A percentile compares a stretch with the other conserved stretches of the same genome.
Conservation (phyloP, 2,329 filamentous ascomycete genomes). For the Fusarium palustre region DNA sequence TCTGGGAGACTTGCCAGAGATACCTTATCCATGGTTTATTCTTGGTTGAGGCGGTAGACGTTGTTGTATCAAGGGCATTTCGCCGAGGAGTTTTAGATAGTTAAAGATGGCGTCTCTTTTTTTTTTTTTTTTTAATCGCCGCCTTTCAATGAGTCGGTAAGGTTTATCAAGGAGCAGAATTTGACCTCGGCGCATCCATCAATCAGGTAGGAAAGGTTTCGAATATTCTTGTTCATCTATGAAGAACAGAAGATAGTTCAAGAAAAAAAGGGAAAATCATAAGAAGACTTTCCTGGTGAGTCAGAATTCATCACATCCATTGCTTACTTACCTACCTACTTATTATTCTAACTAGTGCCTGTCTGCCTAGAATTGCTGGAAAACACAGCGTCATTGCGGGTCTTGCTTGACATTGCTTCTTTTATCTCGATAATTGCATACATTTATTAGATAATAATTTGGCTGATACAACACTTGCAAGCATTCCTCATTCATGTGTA, state of each 20-base stretch:
- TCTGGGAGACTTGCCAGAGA: constrained; percentile 60
- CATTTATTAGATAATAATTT: neutral
- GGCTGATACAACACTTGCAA: neutral
- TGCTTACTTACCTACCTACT: neutral
- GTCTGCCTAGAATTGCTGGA: neutral
- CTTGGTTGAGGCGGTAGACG: constrained; percentile 7
- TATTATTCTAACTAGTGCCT: neutral
- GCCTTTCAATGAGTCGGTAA: neutral
- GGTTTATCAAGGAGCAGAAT: neutral
- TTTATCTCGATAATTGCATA: constrained; percentile 13
- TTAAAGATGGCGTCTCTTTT: constrained; percentile 9
- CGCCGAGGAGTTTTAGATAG: neutral
- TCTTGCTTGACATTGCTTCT: constrained; percentile 2
- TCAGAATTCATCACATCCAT: constrained; percentile 3
- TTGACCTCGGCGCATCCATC: neutral
- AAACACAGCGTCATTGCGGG: constrained; percentile 24
- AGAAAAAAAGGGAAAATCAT: neutral
- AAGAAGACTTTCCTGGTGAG: neutral
- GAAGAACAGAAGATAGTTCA: neutral
- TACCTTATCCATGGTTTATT: constrained; percentile 42
- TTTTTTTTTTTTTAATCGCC: neutral
- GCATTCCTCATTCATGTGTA: neutral
- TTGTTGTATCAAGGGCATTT: constrained; percentile 31
- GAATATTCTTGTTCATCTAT: neutral
- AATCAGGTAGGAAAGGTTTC: neutral